A percentile compares a stretch with the other conserved stretches of the same genome.
phyloP scores from a whole-genome alignment of 2,329 filamentous ascomycete genomes.

The Calonectria hawksworthii region DNA sequence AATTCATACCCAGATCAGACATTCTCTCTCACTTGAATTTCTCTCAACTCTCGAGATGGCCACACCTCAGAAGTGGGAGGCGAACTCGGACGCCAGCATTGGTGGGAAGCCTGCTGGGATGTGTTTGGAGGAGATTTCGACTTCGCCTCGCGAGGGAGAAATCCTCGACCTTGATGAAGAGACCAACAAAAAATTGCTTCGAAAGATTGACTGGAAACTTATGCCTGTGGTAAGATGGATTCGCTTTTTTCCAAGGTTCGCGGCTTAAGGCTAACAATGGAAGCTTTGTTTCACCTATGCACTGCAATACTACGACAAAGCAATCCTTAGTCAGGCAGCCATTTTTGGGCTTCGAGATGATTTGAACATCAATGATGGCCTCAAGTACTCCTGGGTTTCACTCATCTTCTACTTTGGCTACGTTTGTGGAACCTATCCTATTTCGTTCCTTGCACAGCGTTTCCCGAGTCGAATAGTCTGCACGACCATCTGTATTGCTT shows the following conservation, averaged over 20 bases:
- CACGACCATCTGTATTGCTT: constrained; percentile 46
- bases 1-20: too few relatives aligned
- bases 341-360: constrained; percentile 50
- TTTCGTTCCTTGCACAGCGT: constrained; percentile 47
- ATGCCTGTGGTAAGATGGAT: constrained; percentile 38
- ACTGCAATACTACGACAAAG: constrained; percentile 49
- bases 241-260: background rate
- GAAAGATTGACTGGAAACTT: constrained; percentile 40
- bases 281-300: constrained; percentile 49
- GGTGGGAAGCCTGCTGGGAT: too few relatives aligned
- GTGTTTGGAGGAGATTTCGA: too few relatives aligned
- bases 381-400: constrained; percentile 48
- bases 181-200: constrained; percentile 28
- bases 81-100: too few relatives aligned
- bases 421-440: constrained; percentile 48
- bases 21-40: too few relatives aligned
- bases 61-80: too few relatives aligned
- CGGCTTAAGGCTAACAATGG: background rate
- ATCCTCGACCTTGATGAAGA: constrained; percentile 16
- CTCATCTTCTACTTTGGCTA: constrained; percentile 53
- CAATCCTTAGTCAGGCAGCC: constrained; percentile 45
- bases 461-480: constrained; percentile 48
- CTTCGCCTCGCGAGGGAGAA: too few relatives aligned
- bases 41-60: too few relatives aligned
- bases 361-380: constrained; percentile 43